A percentile compares a stretch with the other conserved stretches of the same genome.
Evolutionary conservation across 768 basidiomycete species (phyloP).

Genomic region (Neoboletus magnificus): DNA sequence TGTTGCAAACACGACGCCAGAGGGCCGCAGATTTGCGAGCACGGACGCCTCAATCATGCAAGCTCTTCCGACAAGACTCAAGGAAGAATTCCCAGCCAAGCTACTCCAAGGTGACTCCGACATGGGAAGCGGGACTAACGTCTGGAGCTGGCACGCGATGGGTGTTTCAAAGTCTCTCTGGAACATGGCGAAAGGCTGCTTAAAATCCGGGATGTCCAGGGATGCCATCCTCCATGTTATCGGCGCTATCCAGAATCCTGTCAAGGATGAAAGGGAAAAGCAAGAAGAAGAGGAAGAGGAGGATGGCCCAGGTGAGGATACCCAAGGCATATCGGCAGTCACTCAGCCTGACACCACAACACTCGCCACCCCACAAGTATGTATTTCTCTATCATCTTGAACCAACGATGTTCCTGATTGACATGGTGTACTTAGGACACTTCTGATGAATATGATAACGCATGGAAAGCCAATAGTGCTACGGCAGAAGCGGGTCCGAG

Average conservation of each 20-base stretch:
- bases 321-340: constrained; percentile 17
- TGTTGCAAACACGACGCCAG: constrained; percentile 38
- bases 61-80: constrained; percentile 62
- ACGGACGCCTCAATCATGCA: constrained; percentile 71
- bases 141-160: constrained; percentile 77
- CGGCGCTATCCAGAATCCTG: constrained; percentile 48
- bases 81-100: constrained; percentile 71
- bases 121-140: constrained; percentile 52
- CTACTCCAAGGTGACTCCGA: constrained; percentile 57
- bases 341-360: constrained; percentile 23
- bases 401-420: not conserved
- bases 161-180: constrained; percentile 70
- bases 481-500: constrained; percentile 31
- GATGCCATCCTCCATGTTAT: constrained; percentile 61
- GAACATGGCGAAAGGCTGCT: constrained; percentile 64
- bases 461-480: constrained; percentile 60
- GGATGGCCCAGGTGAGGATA: constrained; percentile 32
- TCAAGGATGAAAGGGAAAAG: constrained; percentile 35
- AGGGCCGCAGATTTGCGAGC: constrained; percentile 66
- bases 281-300: constrained; percentile 34
- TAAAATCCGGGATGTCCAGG: constrained; percentile 58
- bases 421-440: constrained; percentile 34
- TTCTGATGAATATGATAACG: constrained; percentile 53
- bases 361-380: constrained; percentile 28
- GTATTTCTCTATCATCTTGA: not conserved